Evolutionary conservation across 306 rosid genomes (phyloP), one percentile per base, ranked within the genome.

Genomic region (Astragalus membranaceus): DNA sequence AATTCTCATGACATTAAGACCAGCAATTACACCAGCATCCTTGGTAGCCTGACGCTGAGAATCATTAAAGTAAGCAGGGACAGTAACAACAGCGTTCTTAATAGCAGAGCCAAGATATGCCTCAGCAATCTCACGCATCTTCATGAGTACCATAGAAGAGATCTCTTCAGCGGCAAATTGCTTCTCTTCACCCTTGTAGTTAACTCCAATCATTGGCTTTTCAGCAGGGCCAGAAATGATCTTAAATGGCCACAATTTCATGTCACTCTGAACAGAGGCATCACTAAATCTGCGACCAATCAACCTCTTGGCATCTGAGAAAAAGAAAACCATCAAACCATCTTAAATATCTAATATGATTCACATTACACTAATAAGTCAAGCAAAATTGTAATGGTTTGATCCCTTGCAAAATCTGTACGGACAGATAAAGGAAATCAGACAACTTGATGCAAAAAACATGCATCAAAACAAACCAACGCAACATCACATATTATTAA

Each of bases 121-220:
- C 76, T 87, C 92, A 1, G 92, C 92, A 33, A 87, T 87, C 82
- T 87, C 92, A 59, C 92, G 92, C 92, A 87, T 87, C 80, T 87
- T 87, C 53, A 84, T 84, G 0, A 87, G 84, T 1, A 87, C 88
- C 91, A 86, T 86, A 2, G 91, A 86, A 3, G 91, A 86, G 32
- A 87, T 87, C 55, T 87, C 92, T 57, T 87, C 92, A 0, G 92
- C 89, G 0, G 87, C 87, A 14, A 87, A 87, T 15, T 72, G 78
- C 79, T 87, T 87, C n/a, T 87, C 89, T 30, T 87, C 92, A 5
- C 92, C 92, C 83, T 87, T 87, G 74, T 87, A 84, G 73, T 17
- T 55, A 46, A 87, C 92, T 0, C 29, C 68, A 30, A 87, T 87
- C 87, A 84, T 58, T 14, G 92, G 92, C 82, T 87, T 87, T 10